A percentile compares a stretch with the other conserved stretches of the same genome.
Evolutionary conservation across 768 basidiomycete species (phyloP).

Genomic region (Auriscalpium vulgare): DNA sequence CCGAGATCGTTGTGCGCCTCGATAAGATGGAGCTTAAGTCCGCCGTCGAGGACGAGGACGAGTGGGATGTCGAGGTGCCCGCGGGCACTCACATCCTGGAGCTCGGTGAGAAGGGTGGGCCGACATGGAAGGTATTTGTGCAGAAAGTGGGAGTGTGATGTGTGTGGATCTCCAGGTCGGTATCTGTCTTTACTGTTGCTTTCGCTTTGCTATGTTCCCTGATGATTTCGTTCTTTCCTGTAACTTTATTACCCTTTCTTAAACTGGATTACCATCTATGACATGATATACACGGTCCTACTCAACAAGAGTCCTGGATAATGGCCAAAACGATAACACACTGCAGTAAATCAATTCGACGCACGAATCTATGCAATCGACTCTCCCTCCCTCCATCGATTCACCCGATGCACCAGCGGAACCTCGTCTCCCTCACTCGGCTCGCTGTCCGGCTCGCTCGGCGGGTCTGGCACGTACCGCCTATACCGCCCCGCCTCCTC

Average conservation of each 20-base stretch:
- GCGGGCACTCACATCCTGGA: constrained; percentile 53
- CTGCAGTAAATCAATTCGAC: constrained; percentile 3
- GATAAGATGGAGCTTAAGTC: constrained; percentile 45
- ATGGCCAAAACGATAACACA: not conserved
- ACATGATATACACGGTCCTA: no score
- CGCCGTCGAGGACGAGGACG: constrained; percentile 35
- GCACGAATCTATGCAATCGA: constrained; percentile 5
- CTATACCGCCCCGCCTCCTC: constrained; percentile 56
- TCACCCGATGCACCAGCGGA: constrained; percentile 18
- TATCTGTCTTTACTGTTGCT: not conserved
- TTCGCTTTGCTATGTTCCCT: not conserved
- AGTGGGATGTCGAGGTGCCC: constrained; percentile 58
- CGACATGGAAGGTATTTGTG: constrained; percentile 64
- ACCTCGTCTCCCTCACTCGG: constrained; percentile 25
- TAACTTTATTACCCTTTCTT: no score
- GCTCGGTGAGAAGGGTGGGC: constrained; percentile 58
- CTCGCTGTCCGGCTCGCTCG: constrained; percentile 32
- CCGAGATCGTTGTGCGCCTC: constrained; percentile 43
- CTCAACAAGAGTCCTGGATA: no score
- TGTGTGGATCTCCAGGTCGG: no score
- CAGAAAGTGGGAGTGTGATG: constrained; percentile 9
- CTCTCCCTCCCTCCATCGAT: constrained; percentile 18
- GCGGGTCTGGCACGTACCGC: constrained; percentile 55
- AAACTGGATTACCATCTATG: no score
- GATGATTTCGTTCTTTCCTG: no score